Conservation (phyloP, 2,329 filamentous ascomycete genomes). For the Cercospora sp. region DNA sequence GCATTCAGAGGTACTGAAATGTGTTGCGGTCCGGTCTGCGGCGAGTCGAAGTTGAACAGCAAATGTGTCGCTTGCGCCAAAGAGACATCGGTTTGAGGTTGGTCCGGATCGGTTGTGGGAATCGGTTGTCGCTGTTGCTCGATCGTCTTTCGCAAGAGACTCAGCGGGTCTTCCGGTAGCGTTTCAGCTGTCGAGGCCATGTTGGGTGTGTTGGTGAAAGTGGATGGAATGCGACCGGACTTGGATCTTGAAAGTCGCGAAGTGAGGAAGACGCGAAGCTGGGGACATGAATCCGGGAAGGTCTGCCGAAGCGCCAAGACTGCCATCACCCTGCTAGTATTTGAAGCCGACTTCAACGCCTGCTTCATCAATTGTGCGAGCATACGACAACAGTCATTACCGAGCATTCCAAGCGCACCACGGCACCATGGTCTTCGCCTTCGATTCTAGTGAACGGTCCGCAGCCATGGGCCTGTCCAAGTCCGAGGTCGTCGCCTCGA, state of each 20-base stretch:
- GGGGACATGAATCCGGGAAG: background rate
- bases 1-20: slow-evolving; percentile 47
- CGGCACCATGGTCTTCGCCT: too few species aligned
- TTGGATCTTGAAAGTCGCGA: background rate
- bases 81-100: slow-evolving; percentile 59
- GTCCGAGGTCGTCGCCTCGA: background rate
- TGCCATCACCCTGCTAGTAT: too few species aligned
- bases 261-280: slow-evolving; percentile 7
- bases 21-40: slow-evolving; percentile 55
- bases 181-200: slow-evolving; percentile 42
- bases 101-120: slow-evolving; percentile 69
- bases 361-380: background rate
- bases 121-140: slow-evolving; percentile 67
- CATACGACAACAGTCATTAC: too few species aligned
- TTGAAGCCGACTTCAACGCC: background rate
- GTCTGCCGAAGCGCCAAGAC: background rate
- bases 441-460: too few species aligned
- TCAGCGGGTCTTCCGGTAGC: slow-evolving; percentile 62
- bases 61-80: slow-evolving; percentile 74
- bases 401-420: too few species aligned
- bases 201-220: background rate
- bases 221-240: background rate
- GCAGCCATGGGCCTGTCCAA: too few species aligned
- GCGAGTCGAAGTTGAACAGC: slow-evolving; percentile 39
- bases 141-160: slow-evolving; percentile 82